phyloP scores from a whole-genome alignment of 2,329 filamentous ascomycete species.

The Pseudonectria foliicola region DNA sequence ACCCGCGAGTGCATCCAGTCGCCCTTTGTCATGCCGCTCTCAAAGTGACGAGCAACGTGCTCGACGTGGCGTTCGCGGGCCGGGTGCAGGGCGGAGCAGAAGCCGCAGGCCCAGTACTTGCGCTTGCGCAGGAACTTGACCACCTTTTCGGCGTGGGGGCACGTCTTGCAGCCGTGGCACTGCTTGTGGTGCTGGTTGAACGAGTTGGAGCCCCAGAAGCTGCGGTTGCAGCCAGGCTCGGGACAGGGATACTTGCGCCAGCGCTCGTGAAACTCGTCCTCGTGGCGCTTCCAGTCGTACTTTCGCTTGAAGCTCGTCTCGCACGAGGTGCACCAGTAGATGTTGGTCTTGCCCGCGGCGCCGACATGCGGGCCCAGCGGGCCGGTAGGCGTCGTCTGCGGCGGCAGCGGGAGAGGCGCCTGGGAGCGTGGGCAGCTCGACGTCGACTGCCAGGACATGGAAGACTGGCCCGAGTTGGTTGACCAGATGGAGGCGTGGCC shows the following conservation, averaged over 20 bases:
- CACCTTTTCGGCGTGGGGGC: conserved; percentile 57
- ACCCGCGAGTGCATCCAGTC: conserved; percentile 66
- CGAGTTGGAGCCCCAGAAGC: conserved; percentile 61
- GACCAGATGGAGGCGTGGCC: conserved; percentile 43
- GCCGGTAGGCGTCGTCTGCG: conserved; percentile 26
- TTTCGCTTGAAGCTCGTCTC: conserved; percentile 62
- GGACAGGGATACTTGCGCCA: conserved; percentile 62
- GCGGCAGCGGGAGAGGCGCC: conserved; percentile 30
- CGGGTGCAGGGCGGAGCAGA: conserved; percentile 56
- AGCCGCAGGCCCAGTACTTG: conserved; percentile 62
- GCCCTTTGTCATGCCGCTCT: conserved; percentile 52
- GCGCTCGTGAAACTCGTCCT: conserved; percentile 63
- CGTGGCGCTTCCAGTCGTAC: conserved; percentile 63
- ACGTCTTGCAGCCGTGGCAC: conserved; percentile 57
- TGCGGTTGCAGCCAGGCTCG: conserved; percentile 55
- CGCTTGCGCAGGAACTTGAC: conserved; percentile 57
- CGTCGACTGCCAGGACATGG: conserved; percentile 33
- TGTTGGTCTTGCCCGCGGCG: conserved; percentile 33
- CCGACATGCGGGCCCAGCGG: conserved; percentile 22
- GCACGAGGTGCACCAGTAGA: conserved; percentile 51
- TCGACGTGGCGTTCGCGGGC: conserved; percentile 61
- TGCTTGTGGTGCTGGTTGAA: conserved; percentile 63
- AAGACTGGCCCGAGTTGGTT: conserved; percentile 32
- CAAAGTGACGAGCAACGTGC: conserved; percentile 62
- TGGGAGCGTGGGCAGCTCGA: conserved; percentile 28